Evolutionary conservation across 345 rosid genomes (phyloP).

Genomic region (Garcia nutans): DNA sequence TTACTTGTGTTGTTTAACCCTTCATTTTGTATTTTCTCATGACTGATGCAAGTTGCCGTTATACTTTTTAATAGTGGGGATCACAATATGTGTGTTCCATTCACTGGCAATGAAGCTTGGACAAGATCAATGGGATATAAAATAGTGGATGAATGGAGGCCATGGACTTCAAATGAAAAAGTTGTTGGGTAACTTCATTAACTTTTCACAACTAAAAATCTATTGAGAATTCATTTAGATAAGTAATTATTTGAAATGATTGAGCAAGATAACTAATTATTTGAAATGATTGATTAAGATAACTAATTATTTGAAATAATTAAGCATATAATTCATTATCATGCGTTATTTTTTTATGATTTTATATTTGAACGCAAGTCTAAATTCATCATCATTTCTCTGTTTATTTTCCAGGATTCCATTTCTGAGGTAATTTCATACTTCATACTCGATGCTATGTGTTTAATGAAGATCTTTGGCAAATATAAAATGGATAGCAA

Average conservation of each 20-base stretch:
- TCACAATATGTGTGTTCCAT: constrained; percentile 95
- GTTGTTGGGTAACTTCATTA: constrained; percentile 65
- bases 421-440: constrained; percentile 51
- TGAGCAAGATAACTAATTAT: no score
- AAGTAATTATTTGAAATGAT: no score
- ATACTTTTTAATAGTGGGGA: constrained; percentile 56
- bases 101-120: constrained; percentile 89
- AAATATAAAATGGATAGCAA: not conserved
- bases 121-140: constrained; percentile 75
- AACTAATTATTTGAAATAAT: no score
- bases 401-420: constrained; percentile 79
- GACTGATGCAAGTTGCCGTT: not conserved
- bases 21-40: not conserved
- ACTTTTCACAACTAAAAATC: not conserved
- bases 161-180: constrained; percentile 65
- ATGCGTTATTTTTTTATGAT: no score
- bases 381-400: constrained; percentile 63
- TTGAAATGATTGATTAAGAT: no score
- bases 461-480: not conserved
- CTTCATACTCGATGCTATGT: not conserved
- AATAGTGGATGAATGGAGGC: constrained; percentile 76
- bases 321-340: no score
- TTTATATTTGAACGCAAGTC: no score
- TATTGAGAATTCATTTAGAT: no score
- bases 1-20: no score